A percentile compares a stretch with the other conserved stretches of the same genome.
Conservation (phyloP, 768 basidiomycete genomes). For the Mycena venus region DNA sequence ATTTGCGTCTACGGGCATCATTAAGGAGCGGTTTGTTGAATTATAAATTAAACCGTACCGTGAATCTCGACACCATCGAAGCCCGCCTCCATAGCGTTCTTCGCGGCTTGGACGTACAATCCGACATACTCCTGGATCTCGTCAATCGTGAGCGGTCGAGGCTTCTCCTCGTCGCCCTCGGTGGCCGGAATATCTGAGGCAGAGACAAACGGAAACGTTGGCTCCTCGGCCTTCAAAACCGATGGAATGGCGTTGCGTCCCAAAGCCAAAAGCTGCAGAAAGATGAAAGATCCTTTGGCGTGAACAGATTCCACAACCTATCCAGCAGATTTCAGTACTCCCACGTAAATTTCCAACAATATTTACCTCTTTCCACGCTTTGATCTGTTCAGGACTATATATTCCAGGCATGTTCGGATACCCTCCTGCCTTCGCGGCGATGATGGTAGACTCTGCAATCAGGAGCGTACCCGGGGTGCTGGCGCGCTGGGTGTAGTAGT, state of each 20-base stretch:
- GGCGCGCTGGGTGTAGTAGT: conserved; percentile 48
- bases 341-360: too few relatives aligned
- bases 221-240: conserved; percentile 44
- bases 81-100: conserved; percentile 47
- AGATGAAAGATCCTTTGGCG: conserved; percentile 59
- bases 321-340: too few relatives aligned
- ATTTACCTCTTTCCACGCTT: conserved; percentile 58
- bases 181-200: conserved; percentile 37
- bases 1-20: conserved; percentile 20
- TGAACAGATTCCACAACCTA: conserved; percentile 63
- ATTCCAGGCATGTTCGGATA: conserved; percentile 54
- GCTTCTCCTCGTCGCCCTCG: conserved; percentile 25
- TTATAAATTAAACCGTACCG: conserved; percentile 19
- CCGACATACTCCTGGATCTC: conserved; percentile 50
- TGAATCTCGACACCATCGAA: conserved; percentile 56
- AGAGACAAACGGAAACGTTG: conserved; percentile 36
- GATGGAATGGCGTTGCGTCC: conserved; percentile 46
- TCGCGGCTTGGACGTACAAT: conserved; percentile 46
- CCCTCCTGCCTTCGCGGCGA: conserved; percentile 43
- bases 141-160: conserved; percentile 29
- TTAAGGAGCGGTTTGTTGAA: neutral
- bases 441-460: conserved; percentile 57
- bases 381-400: conserved; percentile 56
- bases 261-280: conserved; percentile 61
- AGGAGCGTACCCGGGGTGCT: conserved; percentile 50